Evolutionary conservation across 2,329 filamentous ascomycete genomes (phyloP).

Genomic region (Penicillium aurantiogriseum): DNA sequence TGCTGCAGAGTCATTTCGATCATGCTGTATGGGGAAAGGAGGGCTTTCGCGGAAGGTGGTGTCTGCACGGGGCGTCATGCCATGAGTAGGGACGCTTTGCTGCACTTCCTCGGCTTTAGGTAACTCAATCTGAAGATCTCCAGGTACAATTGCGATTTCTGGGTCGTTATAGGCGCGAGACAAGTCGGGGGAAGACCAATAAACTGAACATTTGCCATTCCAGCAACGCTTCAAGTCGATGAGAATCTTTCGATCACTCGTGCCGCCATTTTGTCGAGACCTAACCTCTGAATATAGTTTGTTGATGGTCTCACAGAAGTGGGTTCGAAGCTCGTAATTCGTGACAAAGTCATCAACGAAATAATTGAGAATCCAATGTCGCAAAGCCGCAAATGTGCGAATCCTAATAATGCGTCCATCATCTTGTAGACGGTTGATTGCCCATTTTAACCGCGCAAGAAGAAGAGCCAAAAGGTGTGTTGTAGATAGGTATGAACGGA

Average conservation of each 20-base stretch:
- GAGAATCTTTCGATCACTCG: constrained; percentile 77
- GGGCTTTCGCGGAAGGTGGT: constrained; percentile 19
- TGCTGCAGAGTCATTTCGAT: constrained; percentile 37
- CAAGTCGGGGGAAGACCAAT: constrained; percentile 77
- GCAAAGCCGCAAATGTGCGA: constrained; percentile 87
- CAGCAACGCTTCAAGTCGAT: constrained; percentile 96
- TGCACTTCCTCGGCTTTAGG: constrained; percentile 29
- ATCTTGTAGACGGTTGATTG: constrained; percentile 74
- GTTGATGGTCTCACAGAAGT: constrained; percentile 82
- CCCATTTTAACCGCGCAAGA: constrained; percentile 82
- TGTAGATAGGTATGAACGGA: constrained; percentile 78
- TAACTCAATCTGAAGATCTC: constrained; percentile 65
- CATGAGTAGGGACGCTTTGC: constrained; percentile 7
- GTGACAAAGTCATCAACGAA: constrained; percentile 91
- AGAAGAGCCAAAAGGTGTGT: constrained; percentile 78
- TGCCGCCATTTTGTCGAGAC: constrained; percentile 52
- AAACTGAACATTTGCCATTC: constrained; percentile 83
- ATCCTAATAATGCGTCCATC: constrained; percentile 92
- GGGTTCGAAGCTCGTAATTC: constrained; percentile 68
- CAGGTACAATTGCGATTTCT: constrained; percentile 69
- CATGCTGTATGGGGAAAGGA: constrained; percentile 26
- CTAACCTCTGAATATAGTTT: constrained; percentile 54
- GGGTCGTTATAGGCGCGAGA: constrained; percentile 57
- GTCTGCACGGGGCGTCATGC: constrained; percentile 4
- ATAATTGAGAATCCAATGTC: constrained; percentile 98